A percentile compares a stretch with the other conserved stretches of the same genome.
Evolutionary conservation across 2,329 filamentous ascomycete species (phyloP).

Genomic region (Neonectria magnoliae): DNA sequence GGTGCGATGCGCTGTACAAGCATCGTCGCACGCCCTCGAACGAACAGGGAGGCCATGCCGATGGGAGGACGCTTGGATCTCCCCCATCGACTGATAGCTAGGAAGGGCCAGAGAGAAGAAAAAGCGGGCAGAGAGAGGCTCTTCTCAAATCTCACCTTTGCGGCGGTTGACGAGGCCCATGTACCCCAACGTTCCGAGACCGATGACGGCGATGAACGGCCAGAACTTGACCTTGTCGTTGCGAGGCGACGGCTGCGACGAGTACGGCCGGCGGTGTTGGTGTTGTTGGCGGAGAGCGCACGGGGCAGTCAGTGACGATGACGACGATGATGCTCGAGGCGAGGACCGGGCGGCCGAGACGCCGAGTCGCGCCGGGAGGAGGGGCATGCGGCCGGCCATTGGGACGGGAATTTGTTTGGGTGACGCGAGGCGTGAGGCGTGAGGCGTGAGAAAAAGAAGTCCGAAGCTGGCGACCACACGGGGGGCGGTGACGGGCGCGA

Average conservation of each 20-base stretch:
- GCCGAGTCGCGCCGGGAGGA: conserved; percentile 41
- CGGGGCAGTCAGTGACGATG: conserved; percentile 22
- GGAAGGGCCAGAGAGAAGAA: conserved; percentile 14
- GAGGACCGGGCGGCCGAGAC: conserved; percentile 33
- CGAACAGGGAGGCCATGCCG: conserved; percentile 7
- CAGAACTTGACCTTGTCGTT: conserved; percentile 63
- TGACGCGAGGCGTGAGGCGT: conserved; percentile 7
- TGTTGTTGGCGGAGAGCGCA: conserved; percentile 32
- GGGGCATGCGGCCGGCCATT: conserved; percentile 48
- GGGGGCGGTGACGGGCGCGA: conserved; percentile 24
- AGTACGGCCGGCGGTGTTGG: conserved; percentile 52
- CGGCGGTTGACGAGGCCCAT: conserved; percentile 60
- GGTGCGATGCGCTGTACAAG: conserved; percentile 12
- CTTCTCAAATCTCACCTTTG: conserved; percentile 51
- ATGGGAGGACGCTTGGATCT: conserved; percentile 18
- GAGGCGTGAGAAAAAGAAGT: not conserved
- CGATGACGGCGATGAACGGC: conserved; percentile 64
- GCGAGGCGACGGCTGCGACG: conserved; percentile 52
- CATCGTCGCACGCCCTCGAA: conserved; percentile 10
- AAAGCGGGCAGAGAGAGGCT: conserved; percentile 2
- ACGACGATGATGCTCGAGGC: conserved; percentile 29
- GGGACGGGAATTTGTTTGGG: conserved; percentile 20
- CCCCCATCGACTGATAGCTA: conserved; percentile 23
- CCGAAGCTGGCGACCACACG: conserved; percentile 24
- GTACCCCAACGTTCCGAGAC: conserved; percentile 60